A percentile compares a stretch with the other conserved stretches of the same genome.
Evolutionary conservation across 2,329 filamentous ascomycete species (phyloP).

Genomic region (Penicillium olsonii): DNA sequence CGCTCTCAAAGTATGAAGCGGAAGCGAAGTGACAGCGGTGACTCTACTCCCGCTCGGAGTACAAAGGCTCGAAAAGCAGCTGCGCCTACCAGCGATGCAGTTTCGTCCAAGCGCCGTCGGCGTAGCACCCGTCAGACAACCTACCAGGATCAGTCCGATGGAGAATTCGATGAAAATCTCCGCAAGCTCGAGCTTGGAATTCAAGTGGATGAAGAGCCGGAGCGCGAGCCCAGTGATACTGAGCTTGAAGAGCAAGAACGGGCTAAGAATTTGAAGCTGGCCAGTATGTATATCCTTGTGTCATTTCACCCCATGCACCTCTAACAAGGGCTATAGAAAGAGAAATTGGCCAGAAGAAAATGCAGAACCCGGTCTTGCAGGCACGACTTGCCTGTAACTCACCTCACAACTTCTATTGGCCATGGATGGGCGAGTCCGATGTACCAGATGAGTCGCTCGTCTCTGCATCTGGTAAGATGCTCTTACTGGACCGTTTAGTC

Average conservation of each 20-base stretch:
- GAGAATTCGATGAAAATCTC: constrained; percentile 75
- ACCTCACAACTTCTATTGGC: constrained; percentile 95
- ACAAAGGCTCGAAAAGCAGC: constrained; percentile 72
- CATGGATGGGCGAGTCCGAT: constrained; percentile 67
- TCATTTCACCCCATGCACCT: background rate
- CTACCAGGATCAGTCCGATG: constrained; percentile 74
- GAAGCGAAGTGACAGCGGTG: constrained; percentile 50
- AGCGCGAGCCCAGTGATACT: constrained; percentile 42
- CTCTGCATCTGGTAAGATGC: constrained; percentile 91
- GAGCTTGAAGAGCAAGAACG: constrained; percentile 65
- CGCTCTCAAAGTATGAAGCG: constrained; percentile 58
- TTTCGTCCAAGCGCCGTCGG: constrained; percentile 53
- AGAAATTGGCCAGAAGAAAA: constrained; percentile 85
- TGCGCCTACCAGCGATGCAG: constrained; percentile 62
- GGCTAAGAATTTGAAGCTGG: constrained; percentile 70
- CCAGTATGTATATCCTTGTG: constrained; percentile 60
- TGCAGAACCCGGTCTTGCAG: constrained; percentile 92
- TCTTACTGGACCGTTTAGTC: constrained; percentile 83
- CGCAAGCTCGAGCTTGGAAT: constrained; percentile 52
- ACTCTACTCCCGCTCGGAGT: constrained; percentile 65
- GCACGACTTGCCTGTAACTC: constrained; percentile 89
- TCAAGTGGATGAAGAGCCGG: constrained; percentile 63
- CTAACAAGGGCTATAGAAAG: constrained; percentile 58
- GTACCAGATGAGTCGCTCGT: constrained; percentile 78
- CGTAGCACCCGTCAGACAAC: constrained; percentile 56